A percentile compares a stretch with the other conserved stretches of the same genome.
phyloP scores from a whole-genome alignment of 306 rosid species.

The Rosa lucieae region DNA sequence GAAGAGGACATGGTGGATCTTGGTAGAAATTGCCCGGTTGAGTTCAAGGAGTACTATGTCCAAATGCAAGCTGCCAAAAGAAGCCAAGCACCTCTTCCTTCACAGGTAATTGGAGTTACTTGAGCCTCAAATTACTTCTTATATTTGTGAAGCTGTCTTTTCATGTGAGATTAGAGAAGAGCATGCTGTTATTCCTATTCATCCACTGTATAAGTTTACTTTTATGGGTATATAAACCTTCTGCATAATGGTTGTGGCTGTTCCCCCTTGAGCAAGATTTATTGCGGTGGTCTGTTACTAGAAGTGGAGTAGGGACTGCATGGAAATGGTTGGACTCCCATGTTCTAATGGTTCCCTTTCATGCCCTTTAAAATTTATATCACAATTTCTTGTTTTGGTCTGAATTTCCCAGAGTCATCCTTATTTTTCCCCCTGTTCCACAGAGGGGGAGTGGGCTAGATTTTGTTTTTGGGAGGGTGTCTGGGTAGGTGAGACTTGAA shows the following conservation, averaged over 20 bases:
- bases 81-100: slow-evolving; percentile 89
- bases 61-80: slow-evolving; percentile 98
- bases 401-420: neutral
- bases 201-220: neutral
- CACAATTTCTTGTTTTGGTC: neutral
- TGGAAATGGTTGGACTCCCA: neutral
- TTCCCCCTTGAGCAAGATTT: neutral
- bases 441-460: neutral
- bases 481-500: neutral
- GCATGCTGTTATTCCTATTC: neutral
- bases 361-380: too few species aligned
- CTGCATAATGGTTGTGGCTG: neutral
- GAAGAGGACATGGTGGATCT: slow-evolving; percentile 84
- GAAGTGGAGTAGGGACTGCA: neutral
- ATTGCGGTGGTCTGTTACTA: neutral
- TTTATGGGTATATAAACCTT: neutral
- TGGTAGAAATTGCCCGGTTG: slow-evolving; percentile 67
- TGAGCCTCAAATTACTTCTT: neutral
- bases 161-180: neutral
- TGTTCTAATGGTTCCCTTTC: neutral
- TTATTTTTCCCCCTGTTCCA: neutral
- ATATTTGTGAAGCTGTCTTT: neutral
- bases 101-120: slow-evolving; percentile 57
- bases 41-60: slow-evolving; percentile 91
- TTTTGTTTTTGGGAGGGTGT: neutral